These are phyloP conservation scores for Sporothrix luriei DNA, from an alignment of 2,329 filamentous ascomycete species.

Conservation along the genomic window DNA sequence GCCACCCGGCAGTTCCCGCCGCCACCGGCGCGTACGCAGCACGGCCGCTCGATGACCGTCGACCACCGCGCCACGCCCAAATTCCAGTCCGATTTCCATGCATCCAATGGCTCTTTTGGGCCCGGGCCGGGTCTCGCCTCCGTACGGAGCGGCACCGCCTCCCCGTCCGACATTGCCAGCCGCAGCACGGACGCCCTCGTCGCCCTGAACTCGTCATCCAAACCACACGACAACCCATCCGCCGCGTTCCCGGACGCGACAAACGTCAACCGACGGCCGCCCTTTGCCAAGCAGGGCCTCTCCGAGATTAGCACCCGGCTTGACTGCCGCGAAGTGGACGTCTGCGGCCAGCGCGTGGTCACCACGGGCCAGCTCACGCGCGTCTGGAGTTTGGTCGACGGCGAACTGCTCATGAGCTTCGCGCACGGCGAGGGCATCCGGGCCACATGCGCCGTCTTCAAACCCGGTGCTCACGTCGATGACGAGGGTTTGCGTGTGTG, in stretches of 20 bases:
- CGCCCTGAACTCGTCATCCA: background rate
- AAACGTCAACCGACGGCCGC: slow-evolving; percentile 80
- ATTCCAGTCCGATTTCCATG: slow-evolving; percentile 46
- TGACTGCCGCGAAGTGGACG: slow-evolving; percentile 81
- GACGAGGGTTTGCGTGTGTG: slow-evolving; percentile 82
- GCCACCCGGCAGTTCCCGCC: slow-evolving; percentile 49
- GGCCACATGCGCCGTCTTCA: slow-evolving; percentile 80
- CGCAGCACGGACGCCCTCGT: slow-evolving; percentile 6
- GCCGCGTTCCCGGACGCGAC: slow-evolving; percentile 77
- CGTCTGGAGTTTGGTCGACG: slow-evolving; percentile 83
- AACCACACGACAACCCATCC: background rate
- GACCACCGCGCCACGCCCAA: slow-evolving; percentile 50
- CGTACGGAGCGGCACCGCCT: background rate
- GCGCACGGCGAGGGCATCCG: slow-evolving; percentile 83
- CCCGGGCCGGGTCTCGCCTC: background rate
- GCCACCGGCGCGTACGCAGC: slow-evolving; percentile 46
- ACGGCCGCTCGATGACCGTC: slow-evolving; percentile 56
- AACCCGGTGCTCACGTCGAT: slow-evolving; percentile 74
- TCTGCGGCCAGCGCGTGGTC: slow-evolving; percentile 85
- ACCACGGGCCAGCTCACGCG: slow-evolving; percentile 84
- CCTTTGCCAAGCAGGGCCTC: slow-evolving; percentile 70
- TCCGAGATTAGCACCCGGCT: slow-evolving; percentile 81
- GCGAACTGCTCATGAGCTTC: slow-evolving; percentile 77
- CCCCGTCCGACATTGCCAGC: slow-evolving; percentile 11
- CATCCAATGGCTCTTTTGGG: slow-evolving; percentile 33